Conservation (phyloP, 306 rosid species). For the Dryas alaskensis region DNA sequence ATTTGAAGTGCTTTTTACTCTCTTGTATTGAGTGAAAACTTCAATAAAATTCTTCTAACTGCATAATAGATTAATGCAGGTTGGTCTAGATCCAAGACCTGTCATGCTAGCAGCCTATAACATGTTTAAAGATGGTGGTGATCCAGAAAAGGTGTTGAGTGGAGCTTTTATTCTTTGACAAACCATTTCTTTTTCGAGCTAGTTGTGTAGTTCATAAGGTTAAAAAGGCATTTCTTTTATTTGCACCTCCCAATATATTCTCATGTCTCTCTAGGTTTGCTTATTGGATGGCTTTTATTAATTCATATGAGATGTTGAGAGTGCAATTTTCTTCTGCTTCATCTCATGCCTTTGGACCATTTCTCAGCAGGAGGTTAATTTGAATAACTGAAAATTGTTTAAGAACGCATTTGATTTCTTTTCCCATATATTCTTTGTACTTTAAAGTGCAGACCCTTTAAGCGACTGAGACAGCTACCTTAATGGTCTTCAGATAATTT, state of each 20-base stretch:
- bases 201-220: not conserved
- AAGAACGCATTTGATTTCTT: not conserved
- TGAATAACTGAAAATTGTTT: not conserved
- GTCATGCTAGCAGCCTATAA: conserved; percentile 74
- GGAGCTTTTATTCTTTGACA: conserved; percentile 5
- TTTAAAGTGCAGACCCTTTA: too few species aligned
- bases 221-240: not conserved
- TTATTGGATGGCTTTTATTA: not conserved
- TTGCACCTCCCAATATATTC: not conserved
- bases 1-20: not conserved
- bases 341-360: not conserved
- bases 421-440: not conserved
- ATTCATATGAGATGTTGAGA: not conserved
- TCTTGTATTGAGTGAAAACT: not conserved
- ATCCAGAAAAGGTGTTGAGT: conserved; percentile 68
- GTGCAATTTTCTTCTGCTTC: not conserved
- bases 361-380: not conserved
- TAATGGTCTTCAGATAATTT: not conserved
- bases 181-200: not conserved
- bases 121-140: conserved; percentile 85
- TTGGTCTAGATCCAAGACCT: conserved; percentile 75
- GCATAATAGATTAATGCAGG: conserved; percentile 49
- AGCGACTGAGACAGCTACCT: not conserved
- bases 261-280: not conserved
- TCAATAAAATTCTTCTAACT: conserved; percentile 2